These are phyloP conservation scores for Dictyostelium brefeldianum DNA, from an alignment of 78 protist species.

Conservation along the genomic window DNA sequence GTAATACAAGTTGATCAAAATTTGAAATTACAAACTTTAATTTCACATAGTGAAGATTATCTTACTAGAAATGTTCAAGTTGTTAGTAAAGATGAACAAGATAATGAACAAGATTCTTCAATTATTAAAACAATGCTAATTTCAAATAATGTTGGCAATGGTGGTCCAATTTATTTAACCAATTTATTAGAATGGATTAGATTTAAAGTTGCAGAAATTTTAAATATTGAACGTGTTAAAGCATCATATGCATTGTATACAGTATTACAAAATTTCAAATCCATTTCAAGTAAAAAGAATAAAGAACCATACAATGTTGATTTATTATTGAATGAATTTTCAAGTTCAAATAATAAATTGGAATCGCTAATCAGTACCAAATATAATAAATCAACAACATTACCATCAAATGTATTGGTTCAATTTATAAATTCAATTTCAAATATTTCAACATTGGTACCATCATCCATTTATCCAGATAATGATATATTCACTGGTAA, in stretches of 20 bases:
- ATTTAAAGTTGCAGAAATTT: not conserved
- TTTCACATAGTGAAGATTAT: not conserved
- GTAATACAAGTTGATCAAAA: not conserved
- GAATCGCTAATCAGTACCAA: not conserved
- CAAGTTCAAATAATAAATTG: not conserved
- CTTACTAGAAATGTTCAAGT: not conserved
- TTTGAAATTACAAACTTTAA: not conserved
- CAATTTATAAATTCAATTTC: not conserved
- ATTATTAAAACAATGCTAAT: not conserved
- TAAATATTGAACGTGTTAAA: not conserved
- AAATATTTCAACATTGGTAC: not conserved
- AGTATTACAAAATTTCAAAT: not conserved
- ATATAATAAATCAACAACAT: too few species aligned
- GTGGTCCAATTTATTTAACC: not conserved
- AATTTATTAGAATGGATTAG: constrained; percentile 11
- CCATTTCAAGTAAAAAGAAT: not conserved
- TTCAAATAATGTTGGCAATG: not conserved
- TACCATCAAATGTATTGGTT: not conserved
- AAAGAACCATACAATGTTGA: not conserved
- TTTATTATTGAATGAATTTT: not conserved
- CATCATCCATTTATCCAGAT: not conserved
- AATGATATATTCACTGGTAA: not conserved
- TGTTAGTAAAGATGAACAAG: not conserved
- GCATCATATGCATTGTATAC: not conserved
- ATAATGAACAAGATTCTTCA: not conserved